Evolutionary conservation across 352 stramenopile species (phyloP), one percentile per base, ranked within the genome.

Genomic region (Globisporangium cederbergense): DNA sequence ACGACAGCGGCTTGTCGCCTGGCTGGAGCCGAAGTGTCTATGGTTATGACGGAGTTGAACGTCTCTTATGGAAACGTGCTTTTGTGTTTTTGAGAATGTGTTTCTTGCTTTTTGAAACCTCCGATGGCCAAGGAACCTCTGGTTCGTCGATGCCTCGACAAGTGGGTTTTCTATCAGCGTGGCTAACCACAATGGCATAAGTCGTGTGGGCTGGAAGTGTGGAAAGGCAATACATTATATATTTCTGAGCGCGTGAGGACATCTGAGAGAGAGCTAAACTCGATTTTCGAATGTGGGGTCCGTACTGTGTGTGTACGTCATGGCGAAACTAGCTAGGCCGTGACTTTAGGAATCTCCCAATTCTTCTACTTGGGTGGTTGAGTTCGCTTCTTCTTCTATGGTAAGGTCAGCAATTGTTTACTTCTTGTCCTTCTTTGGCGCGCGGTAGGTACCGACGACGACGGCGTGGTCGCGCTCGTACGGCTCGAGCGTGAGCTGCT

Each of bases 391-490:
- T 51, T 10, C 2, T 16, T 28, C 20, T 22, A 28, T 28, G 49
- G 25, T n/a, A 20, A 52, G 46, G 5, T 52, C 6, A 18, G 25
- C 55, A 20, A 9, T 8, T 22, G 58, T 67, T 71, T 86, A 84
- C 76, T 88, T 86, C 79, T 96, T 93, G 71, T 97, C 93, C 81
- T 98, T 98, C 83, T 98, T 98, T 38, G 74, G 86, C 43, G 87
- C 88, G 67, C 97, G 84, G 88, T 99, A 99, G 52, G 96, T 83
- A 60, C 92, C 96, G 60, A 99, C 97, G 53, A 99, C 93, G 22
- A 99, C 96, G 61, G 97, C 97, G 80, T 99, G 98, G 75, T 99
- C 98, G 74, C 98, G 91, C 86, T 99, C 98, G 79, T 99, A 99
- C 49, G 97, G 98, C 83, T 99, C 98, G 67, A 99, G 84, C 63